phyloP scores from a whole-genome alignment of 495 filamentous ascomycete species.

The Aspergillus panamensis region DNA sequence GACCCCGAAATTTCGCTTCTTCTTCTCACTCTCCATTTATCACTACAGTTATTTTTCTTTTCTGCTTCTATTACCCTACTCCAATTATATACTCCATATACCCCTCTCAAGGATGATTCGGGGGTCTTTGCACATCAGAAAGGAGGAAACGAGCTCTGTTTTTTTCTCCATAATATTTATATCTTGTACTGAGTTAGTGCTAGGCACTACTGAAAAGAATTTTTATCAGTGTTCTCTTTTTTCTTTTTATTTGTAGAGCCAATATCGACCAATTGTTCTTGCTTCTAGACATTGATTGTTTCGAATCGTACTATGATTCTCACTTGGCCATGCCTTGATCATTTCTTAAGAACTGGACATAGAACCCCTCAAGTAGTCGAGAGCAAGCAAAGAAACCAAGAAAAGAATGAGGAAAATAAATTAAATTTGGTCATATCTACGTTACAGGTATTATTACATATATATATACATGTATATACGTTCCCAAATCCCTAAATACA shows the following conservation, averaged over 20 bases:
- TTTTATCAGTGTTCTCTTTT: constrained; percentile 9
- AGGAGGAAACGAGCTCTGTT: not conserved
- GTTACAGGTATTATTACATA: constrained; percentile 6
- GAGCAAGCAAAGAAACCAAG: not conserved
- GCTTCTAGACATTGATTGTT: too few relatives aligned
- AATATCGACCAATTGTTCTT: too few relatives aligned
- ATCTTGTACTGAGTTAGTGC: constrained; percentile 2
- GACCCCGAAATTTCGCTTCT: constrained; percentile 14
- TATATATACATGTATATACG: constrained; percentile 24
- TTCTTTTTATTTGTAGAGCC: not conserved
- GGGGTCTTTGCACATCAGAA: not conserved
- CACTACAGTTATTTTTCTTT: constrained; percentile 1
- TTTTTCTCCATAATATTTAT: not conserved
- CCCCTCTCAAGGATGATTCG: not conserved
- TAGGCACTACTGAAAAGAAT: constrained; percentile 4
- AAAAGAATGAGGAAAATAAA: not conserved
- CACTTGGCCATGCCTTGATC: not conserved
- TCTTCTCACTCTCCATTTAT: constrained; percentile 7
- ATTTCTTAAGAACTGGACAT: too few relatives aligned
- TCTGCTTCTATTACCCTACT: not conserved
- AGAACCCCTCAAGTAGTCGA: too few relatives aligned
- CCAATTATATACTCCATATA: constrained; percentile 1
- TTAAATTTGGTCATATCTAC: not conserved
- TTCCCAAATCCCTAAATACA: not conserved
- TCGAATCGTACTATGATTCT: too few relatives aligned